Percentiles rank a stretch among this genome's conserved stretches.
phyloP scores from a whole-genome alignment of 1,284 basidiomycete genomes.

The Papiliotrema nemorosa region DNA sequence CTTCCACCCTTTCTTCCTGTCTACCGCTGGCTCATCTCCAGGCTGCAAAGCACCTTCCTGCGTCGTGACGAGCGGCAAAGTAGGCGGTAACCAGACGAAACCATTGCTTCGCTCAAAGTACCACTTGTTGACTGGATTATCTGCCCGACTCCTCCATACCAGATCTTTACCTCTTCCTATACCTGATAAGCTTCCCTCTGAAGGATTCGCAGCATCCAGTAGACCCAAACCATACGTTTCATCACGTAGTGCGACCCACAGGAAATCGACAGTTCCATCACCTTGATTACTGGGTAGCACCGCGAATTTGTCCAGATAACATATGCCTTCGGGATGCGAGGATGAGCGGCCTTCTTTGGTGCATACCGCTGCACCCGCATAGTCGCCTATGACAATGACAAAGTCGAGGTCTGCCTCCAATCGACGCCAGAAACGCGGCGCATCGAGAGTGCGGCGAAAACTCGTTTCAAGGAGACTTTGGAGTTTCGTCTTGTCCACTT shows the following conservation, averaged over 20 bases:
- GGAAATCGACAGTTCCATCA: conserved; percentile 97
- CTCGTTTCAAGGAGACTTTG: conserved; percentile 78
- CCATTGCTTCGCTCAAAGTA: conserved; percentile 96
- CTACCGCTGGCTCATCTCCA: not conserved
- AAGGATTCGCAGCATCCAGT: conserved; percentile 87
- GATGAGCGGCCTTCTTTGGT: conserved; percentile 65
- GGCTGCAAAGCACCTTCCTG: too few relatives aligned
- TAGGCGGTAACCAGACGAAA: conserved; percentile 62
- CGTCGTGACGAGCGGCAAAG: too few relatives aligned
- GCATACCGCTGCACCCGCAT: conserved; percentile 90
- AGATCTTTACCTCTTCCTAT: conserved; percentile 87
- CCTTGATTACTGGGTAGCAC: conserved; percentile 92
- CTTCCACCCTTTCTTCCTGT: conserved; percentile 64
- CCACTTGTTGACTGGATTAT: conserved; percentile 99
- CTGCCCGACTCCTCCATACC: conserved; percentile 86
- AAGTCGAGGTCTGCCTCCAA: conserved; percentile 79
- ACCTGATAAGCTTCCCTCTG: conserved; percentile 83
- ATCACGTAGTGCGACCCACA: conserved; percentile 98
- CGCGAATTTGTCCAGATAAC: conserved; percentile 98
- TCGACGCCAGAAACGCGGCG: conserved; percentile 71
- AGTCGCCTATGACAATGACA: conserved; percentile 92
- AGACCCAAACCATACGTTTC: conserved; percentile 96
- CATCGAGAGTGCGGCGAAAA: conserved; percentile 73
- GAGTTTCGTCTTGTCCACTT: conserved; percentile 72
- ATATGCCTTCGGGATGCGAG: conserved; percentile 54